phyloP scores from a whole-genome alignment of 139 green algal species.

The Closterium sp. region DNA sequence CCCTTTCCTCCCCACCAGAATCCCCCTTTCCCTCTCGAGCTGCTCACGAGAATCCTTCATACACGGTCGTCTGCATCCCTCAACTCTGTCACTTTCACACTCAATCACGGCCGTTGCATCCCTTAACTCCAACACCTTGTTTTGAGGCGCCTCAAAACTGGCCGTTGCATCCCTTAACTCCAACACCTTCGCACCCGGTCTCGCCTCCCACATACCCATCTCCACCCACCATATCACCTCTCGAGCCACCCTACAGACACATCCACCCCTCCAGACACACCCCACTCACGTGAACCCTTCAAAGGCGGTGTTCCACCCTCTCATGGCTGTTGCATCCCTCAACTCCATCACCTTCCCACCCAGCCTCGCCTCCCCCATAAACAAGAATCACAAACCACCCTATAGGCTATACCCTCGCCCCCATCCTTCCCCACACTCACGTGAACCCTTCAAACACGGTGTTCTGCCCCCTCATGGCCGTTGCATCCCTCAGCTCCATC shows the following conservation, averaged over 20 bases:
- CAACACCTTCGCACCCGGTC: neutral
- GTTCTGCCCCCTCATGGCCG: slow-evolving; percentile 53
- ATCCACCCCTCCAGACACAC: neutral
- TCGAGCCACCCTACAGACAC: no score
- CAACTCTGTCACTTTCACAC: neutral
- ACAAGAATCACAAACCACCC: no score
- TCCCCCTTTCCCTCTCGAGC: no score
- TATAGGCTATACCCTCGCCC: no score
- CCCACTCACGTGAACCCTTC: no score
- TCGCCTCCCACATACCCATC: neutral
- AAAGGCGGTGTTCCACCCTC: no score
- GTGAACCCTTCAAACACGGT: slow-evolving; percentile 30
- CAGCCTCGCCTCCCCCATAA: no score
- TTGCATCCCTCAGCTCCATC: slow-evolving; percentile 21
- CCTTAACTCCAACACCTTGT: neutral
- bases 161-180: neutral
- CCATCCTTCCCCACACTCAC: neutral
- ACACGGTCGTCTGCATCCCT: neutral
- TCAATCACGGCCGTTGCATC: neutral
- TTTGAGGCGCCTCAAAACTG: no score
- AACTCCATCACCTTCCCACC: neutral
- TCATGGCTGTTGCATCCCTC: no score
- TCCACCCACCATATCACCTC: no score
- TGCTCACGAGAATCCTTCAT: no score
- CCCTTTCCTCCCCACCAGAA: no score